Conservation (phyloP, 352 stramenopile genomes). For the Stephanocyclus meneghinianus region DNA sequence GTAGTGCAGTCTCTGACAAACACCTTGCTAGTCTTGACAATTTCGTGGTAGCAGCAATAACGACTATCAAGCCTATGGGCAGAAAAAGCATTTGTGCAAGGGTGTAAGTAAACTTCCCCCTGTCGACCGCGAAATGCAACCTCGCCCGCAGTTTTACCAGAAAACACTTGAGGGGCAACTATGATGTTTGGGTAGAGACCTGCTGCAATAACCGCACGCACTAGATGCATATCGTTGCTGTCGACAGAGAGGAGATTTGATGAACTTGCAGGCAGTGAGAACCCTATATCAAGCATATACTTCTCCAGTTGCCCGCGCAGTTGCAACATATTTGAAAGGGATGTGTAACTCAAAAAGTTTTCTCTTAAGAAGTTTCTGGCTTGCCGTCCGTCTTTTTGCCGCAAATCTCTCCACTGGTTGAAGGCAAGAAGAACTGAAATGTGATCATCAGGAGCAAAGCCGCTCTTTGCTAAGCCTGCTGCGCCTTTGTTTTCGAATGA, state of each 20-base stretch:
- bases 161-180: slow-evolving; percentile 63
- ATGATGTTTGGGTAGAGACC: slow-evolving; percentile 86
- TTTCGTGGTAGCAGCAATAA: slow-evolving; percentile 83
- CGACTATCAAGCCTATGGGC: slow-evolving; percentile 78
- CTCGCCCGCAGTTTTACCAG: slow-evolving; percentile 73
- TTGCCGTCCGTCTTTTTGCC: slow-evolving; percentile 50
- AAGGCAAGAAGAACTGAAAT: slow-evolving; percentile 84
- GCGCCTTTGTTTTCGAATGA: slow-evolving; percentile 84
- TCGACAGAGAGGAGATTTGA: slow-evolving; percentile 21
- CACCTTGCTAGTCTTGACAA: slow-evolving; percentile 94
- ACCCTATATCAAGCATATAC: slow-evolving; percentile 82
- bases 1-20: slow-evolving; percentile 96
- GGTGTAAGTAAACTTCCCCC: slow-evolving; percentile 78
- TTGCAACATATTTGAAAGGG: slow-evolving; percentile 90
- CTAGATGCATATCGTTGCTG: slow-evolving; percentile 57
- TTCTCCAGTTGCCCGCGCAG: slow-evolving; percentile 85
- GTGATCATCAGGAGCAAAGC: slow-evolving; percentile 83
- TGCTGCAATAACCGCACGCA: slow-evolving; percentile 82
- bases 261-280: slow-evolving; percentile 54
- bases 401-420: slow-evolving; percentile 71
- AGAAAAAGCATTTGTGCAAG: slow-evolving; percentile 77
- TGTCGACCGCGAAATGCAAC: slow-evolving; percentile 70
- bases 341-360: slow-evolving; percentile 86
- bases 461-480: slow-evolving; percentile 81
- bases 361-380: slow-evolving; percentile 74